Evolutionary conservation across 768 basidiomycete species (phyloP).

Genomic region (Ramaria sp.): DNA sequence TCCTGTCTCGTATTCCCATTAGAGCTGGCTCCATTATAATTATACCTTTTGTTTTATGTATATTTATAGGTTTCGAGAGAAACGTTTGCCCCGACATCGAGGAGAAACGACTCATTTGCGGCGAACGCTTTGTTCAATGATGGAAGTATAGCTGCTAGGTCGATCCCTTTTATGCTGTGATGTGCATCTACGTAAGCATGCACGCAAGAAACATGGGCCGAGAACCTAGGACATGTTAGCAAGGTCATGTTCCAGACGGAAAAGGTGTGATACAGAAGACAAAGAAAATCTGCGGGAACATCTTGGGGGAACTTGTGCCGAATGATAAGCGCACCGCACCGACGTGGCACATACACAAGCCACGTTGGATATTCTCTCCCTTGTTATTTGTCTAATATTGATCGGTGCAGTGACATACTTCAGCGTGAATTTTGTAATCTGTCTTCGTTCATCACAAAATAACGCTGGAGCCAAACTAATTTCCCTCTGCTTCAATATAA

Average conservation of each 20-base stretch:
- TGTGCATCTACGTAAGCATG: background rate
- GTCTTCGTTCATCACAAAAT: too few relatives aligned
- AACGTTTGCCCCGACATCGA: background rate
- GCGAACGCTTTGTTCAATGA: background rate
- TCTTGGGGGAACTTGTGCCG: background rate
- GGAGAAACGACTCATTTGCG: background rate
- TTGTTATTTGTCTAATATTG: background rate
- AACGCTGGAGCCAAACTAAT: too few relatives aligned
- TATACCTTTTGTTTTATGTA: background rate
- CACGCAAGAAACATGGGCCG: background rate
- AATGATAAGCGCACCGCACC: background rate
- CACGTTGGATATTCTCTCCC: background rate
- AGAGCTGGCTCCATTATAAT: background rate
- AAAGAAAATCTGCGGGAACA: background rate
- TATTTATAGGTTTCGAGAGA: background rate
- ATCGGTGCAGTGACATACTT: background rate
- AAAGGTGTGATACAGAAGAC: background rate
- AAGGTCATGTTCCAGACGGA: background rate
- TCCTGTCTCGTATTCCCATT: background rate
- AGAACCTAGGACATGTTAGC: too few relatives aligned
- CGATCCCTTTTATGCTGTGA: too few relatives aligned
- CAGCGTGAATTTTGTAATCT: too few relatives aligned
- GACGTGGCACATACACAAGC: background rate
- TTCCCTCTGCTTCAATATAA: too few relatives aligned
- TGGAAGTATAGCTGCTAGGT: background rate